Conservation (phyloP, 2,329 filamentous ascomycete species). For the Chaetomiaceae sp. region DNA sequence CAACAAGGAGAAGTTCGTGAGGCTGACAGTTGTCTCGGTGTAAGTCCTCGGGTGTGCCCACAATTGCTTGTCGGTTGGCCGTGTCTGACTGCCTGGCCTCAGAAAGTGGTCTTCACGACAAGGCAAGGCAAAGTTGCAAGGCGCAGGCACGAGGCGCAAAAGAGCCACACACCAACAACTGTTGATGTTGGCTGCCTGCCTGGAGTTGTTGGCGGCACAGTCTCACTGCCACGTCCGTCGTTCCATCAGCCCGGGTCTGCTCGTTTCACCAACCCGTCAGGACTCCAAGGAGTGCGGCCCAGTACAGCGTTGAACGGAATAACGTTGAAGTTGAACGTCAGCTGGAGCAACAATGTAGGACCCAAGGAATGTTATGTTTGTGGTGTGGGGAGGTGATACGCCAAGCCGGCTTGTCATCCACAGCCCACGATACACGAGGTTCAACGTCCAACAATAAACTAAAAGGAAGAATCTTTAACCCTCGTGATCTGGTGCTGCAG, state of each 20-base stretch:
- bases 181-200: background rate
- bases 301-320: conserved; percentile 2
- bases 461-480: conserved; percentile 6
- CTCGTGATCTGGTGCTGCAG: conserved; percentile 9
- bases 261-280: background rate
- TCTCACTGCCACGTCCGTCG: conserved; percentile 9
- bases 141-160: too few relatives aligned
- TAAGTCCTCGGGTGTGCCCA: too few relatives aligned
- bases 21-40: background rate
- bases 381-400: too few relatives aligned
- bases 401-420: background rate
- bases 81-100: background rate
- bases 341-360: background rate
- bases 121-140: background rate
- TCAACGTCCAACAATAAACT: background rate
- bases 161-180: background rate
- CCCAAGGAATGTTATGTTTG: too few relatives aligned
- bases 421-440: background rate
- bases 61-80: background rate
- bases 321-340: too few relatives aligned
- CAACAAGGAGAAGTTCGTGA: background rate
- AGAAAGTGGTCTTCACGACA: background rate
- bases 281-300: background rate
- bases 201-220: conserved; percentile 10
- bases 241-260: conserved; percentile 6